Percentiles rank a stretch among this genome's conserved stretches.
These are phyloP conservation scores for Ascochyta fabae DNA, from an alignment of 2,329 filamentous ascomycete species.

Conservation along the genomic window DNA sequence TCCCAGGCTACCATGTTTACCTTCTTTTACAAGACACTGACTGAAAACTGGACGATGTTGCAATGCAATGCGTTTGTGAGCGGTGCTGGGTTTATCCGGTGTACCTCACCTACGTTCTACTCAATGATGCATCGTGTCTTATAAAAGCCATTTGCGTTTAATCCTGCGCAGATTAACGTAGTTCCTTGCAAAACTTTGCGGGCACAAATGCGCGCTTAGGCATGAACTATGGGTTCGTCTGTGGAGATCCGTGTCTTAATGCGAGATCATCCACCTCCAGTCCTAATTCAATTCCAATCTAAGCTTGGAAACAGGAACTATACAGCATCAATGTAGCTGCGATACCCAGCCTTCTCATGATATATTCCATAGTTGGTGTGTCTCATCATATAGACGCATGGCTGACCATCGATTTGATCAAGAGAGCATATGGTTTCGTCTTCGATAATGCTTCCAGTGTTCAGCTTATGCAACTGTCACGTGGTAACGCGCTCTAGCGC, in stretches of 20 bases:
- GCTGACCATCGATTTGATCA: background rate
- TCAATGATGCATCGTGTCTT: background rate
- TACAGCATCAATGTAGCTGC: background rate
- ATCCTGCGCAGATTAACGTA: background rate
- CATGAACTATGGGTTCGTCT: background rate
- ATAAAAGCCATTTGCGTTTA: background rate
- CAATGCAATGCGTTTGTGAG: background rate
- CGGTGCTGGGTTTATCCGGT: background rate
- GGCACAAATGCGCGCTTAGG: too few relatives aligned
- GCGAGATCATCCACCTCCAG: background rate
- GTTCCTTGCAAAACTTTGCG: background rate
- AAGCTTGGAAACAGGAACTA: background rate
- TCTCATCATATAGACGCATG: background rate
- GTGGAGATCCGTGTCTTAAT: background rate
- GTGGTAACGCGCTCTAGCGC: conserved; percentile 8
- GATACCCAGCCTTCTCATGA: too few relatives aligned
- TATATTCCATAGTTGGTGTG: background rate
- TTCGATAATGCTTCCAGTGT: too few relatives aligned
- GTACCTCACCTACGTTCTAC: background rate
- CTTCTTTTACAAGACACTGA: too few relatives aligned
- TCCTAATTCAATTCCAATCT: background rate
- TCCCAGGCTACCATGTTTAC: background rate
- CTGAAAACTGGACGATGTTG: too few relatives aligned
- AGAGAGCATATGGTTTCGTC: too few relatives aligned
- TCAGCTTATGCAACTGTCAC: background rate